A percentile compares a stretch with the other conserved stretches of the same genome.
phyloP scores from a whole-genome alignment of 345 rosid genomes.

The Abelmoschus esculentus region DNA sequence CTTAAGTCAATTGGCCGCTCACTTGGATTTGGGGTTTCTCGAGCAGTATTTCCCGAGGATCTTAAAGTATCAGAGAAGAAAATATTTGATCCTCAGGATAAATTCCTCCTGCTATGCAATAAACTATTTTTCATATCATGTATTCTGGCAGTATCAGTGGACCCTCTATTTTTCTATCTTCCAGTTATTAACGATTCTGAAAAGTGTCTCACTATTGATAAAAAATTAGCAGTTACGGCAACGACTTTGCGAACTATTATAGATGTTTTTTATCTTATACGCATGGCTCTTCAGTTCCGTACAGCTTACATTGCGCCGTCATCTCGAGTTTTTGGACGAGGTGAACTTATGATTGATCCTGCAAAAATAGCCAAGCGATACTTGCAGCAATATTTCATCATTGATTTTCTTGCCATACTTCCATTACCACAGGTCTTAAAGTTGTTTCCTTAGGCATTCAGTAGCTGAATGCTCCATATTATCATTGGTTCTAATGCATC shows the following conservation, averaged over 20 bases:
- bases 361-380: slow-evolving; percentile 84
- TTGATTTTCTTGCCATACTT: slow-evolving; percentile 78
- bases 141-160: slow-evolving; percentile 76
- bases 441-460: background rate
- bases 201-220: slow-evolving; percentile 72
- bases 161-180: slow-evolving; percentile 86
- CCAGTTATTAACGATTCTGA: slow-evolving; percentile 48
- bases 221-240: slow-evolving; percentile 58
- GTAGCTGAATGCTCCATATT: slow-evolving; percentile 6
- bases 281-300: slow-evolving; percentile 85
- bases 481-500: background rate
- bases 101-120: slow-evolving; percentile 72
- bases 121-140: slow-evolving; percentile 71
- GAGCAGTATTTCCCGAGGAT: slow-evolving; percentile 94
- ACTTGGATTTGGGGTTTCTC: slow-evolving; percentile 80
- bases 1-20: slow-evolving; percentile 89
- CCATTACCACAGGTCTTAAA: slow-evolving; percentile 85
- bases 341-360: slow-evolving; percentile 91
- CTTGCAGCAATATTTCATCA: slow-evolving; percentile 57
- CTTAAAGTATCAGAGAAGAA: slow-evolving; percentile 78
- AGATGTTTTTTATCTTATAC: slow-evolving; percentile 82
- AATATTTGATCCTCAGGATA: slow-evolving; percentile 90
- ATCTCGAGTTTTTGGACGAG: slow-evolving; percentile 93
- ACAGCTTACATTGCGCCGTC: slow-evolving; percentile 97
- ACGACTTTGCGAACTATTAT: slow-evolving; percentile 64